Evolutionary conservation across 1,284 basidiomycete genomes (phyloP).

Genomic region (Leucoagaricus sp.): DNA sequence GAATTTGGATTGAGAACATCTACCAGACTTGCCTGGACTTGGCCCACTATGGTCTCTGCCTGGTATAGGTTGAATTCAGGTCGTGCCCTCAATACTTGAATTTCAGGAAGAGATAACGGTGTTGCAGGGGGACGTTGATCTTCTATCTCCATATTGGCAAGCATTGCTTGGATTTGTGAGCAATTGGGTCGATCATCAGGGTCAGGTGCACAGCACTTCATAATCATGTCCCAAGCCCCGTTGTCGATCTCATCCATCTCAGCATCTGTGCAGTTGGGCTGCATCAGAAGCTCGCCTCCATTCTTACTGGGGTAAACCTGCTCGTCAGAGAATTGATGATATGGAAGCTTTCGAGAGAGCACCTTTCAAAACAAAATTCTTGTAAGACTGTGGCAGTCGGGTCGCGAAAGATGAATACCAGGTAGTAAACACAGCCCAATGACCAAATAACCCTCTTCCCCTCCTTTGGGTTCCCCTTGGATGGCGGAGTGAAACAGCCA

Average conservation of each 20-base stretch:
- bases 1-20: no score
- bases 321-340: background rate
- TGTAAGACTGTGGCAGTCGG: no score
- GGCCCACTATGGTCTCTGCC: no score
- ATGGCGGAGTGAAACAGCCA: background rate
- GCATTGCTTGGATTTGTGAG: no score
- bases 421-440: background rate
- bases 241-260: background rate
- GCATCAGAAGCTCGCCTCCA: background rate
- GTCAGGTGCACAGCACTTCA: conserved; percentile 30
- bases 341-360: background rate
- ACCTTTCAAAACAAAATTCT: background rate
- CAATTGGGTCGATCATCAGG: no score
- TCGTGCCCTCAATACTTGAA: no score
- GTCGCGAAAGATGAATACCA: background rate
- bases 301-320: no score
- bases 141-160: no score
- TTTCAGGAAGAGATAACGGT: no score
- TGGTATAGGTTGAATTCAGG: no score
- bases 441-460: background rate
- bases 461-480: background rate
- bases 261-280: background rate
- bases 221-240: background rate
- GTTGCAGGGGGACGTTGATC: no score
- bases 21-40: no score